Percentiles rank a stretch among this genome's conserved stretches.
Evolutionary conservation across 768 basidiomycete genomes (phyloP).

Genomic region (Tricholoma hemisulphureum): DNA sequence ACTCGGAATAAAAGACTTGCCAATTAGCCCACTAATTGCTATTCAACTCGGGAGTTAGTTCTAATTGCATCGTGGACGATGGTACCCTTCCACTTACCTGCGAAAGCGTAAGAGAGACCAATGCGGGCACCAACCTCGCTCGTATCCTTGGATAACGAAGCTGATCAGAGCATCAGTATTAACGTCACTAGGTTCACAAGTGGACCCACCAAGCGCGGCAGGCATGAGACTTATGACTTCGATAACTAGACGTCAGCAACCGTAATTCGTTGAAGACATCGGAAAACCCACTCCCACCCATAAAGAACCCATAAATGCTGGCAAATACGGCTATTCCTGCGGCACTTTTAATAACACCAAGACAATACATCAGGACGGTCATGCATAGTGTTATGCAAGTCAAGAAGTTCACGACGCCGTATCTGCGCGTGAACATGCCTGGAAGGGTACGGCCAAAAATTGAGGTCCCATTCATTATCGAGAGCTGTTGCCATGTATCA

Average conservation of each 20-base stretch:
- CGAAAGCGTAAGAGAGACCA: constrained; percentile 41
- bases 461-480: constrained; percentile 52
- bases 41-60: neutral
- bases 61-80: constrained; percentile 5
- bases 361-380: constrained; percentile 26
- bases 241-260: neutral
- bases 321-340: constrained; percentile 29
- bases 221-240: constrained; percentile 25
- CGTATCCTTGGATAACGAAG: constrained; percentile 36
- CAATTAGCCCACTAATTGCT: constrained; percentile 33
- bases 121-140: constrained; percentile 49
- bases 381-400: constrained; percentile 21
- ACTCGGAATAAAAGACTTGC: constrained; percentile 23
- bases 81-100: constrained; percentile 30
- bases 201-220: constrained; percentile 25
- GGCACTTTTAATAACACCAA: constrained; percentile 26
- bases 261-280: constrained; percentile 42
- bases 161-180: constrained; percentile 7
- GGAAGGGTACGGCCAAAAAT: constrained; percentile 32
- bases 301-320: constrained; percentile 38
- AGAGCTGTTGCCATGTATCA: constrained; percentile 39
- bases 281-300: constrained; percentile 13
- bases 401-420: constrained; percentile 28
- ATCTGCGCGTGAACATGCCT: constrained; percentile 23
- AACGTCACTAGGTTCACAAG: neutral